A percentile compares a stretch with the other conserved stretches of the same genome.
Conservation (phyloP, 108 stramenopile species). For the Nitzschia sp. region DNA sequence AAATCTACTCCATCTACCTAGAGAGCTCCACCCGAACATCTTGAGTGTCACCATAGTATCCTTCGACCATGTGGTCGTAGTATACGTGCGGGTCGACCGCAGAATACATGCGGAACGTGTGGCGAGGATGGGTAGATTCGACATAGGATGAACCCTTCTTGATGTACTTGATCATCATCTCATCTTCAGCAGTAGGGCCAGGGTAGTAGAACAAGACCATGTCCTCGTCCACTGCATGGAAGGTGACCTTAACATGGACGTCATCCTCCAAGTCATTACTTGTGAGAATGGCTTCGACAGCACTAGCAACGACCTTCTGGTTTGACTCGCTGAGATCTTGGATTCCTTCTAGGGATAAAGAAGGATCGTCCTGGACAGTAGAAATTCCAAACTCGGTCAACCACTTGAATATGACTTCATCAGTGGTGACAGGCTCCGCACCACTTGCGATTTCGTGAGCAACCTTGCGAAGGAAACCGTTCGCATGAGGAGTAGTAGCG, state of each 20-base stretch:
- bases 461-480: constrained; percentile 34
- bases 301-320: constrained; percentile 22
- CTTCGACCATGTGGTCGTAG: constrained; percentile 32
- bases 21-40: constrained; percentile 39
- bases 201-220: constrained; percentile 44
- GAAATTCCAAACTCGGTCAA: constrained; percentile 38
- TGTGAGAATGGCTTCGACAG: constrained; percentile 52
- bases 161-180: constrained; percentile 39
- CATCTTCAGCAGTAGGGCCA: constrained; percentile 31
- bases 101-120: constrained; percentile 38
- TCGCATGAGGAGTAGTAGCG: constrained; percentile 31
- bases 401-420: constrained; percentile 40
- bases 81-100: constrained; percentile 40
- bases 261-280: constrained; percentile 48
- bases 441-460: constrained; percentile 9
- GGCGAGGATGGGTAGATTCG: constrained; percentile 46
- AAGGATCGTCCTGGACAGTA: constrained; percentile 37
- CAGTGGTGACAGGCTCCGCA: constrained; percentile 14
- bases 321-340: constrained; percentile 35
- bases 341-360: constrained; percentile 17
- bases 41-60: constrained; percentile 40
- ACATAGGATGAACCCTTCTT: constrained; percentile 36
- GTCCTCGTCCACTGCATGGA: constrained; percentile 45
- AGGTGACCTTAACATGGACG: constrained; percentile 53
- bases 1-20: not conserved